phyloP scores from a whole-genome alignment of 257 asterid species.

The Verbena officinalis region DNA sequence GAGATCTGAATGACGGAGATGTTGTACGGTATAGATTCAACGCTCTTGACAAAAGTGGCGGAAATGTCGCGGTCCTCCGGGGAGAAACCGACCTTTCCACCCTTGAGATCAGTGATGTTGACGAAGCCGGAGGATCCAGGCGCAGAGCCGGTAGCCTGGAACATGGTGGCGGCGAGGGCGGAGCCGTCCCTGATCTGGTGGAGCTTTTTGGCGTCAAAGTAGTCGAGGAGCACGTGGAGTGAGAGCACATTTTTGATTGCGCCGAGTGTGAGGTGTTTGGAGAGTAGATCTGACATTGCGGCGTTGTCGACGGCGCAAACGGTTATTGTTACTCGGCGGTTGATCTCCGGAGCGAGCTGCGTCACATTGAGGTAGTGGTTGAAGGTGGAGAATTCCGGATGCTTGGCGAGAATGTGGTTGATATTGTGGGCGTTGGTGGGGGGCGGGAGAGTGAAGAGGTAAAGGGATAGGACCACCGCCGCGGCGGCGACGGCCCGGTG shows the following conservation, averaged over 20 bases:
- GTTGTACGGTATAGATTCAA: slow-evolving; percentile 55
- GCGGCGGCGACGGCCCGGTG: slow-evolving; percentile 38
- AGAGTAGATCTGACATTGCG: slow-evolving; percentile 65
- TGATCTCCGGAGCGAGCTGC: slow-evolving; percentile 65
- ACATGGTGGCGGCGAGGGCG: slow-evolving; percentile 70
- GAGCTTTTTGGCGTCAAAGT: slow-evolving; percentile 69
- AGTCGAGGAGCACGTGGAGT: slow-evolving; percentile 73
- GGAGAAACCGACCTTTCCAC: slow-evolving; percentile 70
- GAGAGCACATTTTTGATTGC: slow-evolving; percentile 57
- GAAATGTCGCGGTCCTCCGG: slow-evolving; percentile 40
- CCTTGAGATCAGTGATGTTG: slow-evolving; percentile 55
- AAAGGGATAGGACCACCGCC: slow-evolving; percentile 29
- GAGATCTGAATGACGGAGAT: slow-evolving; percentile 76
- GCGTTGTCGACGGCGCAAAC: slow-evolving; percentile 65
- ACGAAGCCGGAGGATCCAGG: slow-evolving; percentile 72
- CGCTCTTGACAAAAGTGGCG: slow-evolving; percentile 51
- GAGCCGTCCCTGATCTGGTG: slow-evolving; percentile 68
- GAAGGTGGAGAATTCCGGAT: slow-evolving; percentile 60
- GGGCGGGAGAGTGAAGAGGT: slow-evolving; percentile 34
- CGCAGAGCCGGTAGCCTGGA: slow-evolving; percentile 75
- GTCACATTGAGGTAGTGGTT: slow-evolving; percentile 63
- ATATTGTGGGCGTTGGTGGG: slow-evolving; percentile 57
- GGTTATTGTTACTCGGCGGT: slow-evolving; percentile 62
- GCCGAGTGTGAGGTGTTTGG: slow-evolving; percentile 45
- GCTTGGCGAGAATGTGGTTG: slow-evolving; percentile 49